These are phyloP conservation scores for Tinospora cordifolia DNA, from an alignment of 164 flowering plant species.

Conservation along the genomic window DNA sequence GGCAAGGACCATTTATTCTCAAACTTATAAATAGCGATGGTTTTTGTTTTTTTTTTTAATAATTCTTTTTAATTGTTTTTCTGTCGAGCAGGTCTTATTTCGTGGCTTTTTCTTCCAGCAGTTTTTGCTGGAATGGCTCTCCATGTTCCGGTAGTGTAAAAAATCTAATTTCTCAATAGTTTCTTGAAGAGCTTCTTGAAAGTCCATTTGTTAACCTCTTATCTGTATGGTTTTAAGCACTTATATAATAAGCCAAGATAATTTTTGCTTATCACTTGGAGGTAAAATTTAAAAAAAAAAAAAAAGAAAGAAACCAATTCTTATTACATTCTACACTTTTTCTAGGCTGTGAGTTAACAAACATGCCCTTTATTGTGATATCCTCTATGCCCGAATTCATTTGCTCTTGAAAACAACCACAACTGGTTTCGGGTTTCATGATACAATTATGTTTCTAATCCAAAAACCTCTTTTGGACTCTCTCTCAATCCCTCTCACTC, in stretches of 20 bases:
- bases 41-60: not conserved
- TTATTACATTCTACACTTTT: no score
- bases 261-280: no score
- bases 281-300: no score
- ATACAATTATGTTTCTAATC: conserved; percentile 7
- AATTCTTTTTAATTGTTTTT: conserved; percentile 2
- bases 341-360: no score
- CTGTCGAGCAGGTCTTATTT: conserved; percentile 52
- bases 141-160: conserved; percentile 55
- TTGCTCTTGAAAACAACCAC: not conserved
- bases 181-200: not conserved
- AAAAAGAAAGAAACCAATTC: no score
- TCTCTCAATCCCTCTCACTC: not conserved
- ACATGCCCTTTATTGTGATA: not conserved
- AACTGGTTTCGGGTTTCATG: not conserved
- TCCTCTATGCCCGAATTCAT: not conserved
- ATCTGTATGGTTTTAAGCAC: no score
- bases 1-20: not conserved
- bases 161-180: not conserved
- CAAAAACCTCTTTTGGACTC: not conserved
- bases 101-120: conserved; percentile 87
- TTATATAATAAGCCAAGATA: no score
- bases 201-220: no score
- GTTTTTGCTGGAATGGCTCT: conserved; percentile 55
- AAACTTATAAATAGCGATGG: not conserved